phyloP scores from a whole-genome alignment of 2,329 filamentous ascomycete species.

The Ambrosiella xylebori region DNA sequence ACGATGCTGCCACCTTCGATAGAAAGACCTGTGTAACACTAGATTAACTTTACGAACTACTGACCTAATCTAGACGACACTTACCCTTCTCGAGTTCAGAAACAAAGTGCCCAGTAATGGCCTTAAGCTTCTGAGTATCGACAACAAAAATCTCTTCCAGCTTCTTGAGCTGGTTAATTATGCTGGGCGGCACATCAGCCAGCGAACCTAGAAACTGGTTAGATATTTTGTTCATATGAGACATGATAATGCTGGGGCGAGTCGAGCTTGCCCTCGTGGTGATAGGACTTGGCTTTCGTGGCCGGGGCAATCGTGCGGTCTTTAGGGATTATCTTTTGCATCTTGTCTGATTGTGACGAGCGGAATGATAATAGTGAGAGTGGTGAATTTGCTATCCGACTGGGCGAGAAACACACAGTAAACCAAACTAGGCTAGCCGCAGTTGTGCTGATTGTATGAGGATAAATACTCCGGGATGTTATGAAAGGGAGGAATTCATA shows the following conservation, averaged over 20 bases:
- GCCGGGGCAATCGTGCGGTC: slow-evolving; percentile 11
- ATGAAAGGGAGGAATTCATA: too few species aligned
- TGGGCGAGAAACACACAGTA: neutral
- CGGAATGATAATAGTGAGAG: neutral
- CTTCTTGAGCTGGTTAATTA: slow-evolving; percentile 61
- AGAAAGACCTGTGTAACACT: slow-evolving; percentile 21
- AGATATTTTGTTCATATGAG: neutral
- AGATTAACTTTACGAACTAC: neutral
- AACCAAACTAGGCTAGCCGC: neutral
- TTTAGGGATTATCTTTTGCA: slow-evolving; percentile 7
- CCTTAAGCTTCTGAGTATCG: slow-evolving; percentile 62
- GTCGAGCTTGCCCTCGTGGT: slow-evolving; percentile 11
- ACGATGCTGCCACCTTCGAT: slow-evolving; percentile 88
- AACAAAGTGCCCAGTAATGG: slow-evolving; percentile 79
- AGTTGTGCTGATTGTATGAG: neutral
- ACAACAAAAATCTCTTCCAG: slow-evolving; percentile 77
- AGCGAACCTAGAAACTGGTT: slow-evolving; percentile 50
- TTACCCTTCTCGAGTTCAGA: slow-evolving; percentile 71
- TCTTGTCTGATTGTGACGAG: neutral
- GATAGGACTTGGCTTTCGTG: slow-evolving; percentile 12
- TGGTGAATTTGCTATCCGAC: neutral
- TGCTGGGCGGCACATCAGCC: slow-evolving; percentile 74
- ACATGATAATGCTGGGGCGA: neutral
- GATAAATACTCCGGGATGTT: too few species aligned
- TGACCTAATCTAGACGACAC: slow-evolving; percentile 13